Evolutionary conservation across 2,329 filamentous ascomycete genomes (phyloP).

Genomic region (Aureobasidium sp.): DNA sequence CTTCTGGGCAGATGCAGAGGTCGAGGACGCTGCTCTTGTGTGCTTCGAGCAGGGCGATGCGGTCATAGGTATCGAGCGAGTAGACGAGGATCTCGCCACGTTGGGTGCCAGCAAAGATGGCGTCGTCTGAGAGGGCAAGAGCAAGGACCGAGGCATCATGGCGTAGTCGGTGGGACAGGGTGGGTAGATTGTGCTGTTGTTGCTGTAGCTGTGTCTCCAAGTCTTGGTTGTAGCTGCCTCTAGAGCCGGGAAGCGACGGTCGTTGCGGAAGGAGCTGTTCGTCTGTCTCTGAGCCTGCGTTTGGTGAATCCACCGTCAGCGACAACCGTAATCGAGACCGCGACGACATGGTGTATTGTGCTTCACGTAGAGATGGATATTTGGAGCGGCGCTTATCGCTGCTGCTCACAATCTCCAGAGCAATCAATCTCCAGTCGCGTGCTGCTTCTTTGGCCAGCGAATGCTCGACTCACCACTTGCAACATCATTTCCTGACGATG

Average conservation of each 20-base stretch:
- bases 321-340: background rate
- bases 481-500: background rate
- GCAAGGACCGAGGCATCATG: constrained; percentile 75
- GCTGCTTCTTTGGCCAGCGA: background rate
- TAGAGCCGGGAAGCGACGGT: background rate
- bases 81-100: constrained; percentile 88
- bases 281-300: constrained; percentile 16
- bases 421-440: background rate
- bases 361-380: no score
- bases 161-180: constrained; percentile 63
- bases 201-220: background rate
- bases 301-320: constrained; percentile 5
- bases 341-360: background rate
- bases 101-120: constrained; percentile 87
- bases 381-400: background rate
- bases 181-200: constrained; percentile 36
- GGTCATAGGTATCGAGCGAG: constrained; percentile 81
- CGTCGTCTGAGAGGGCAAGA: constrained; percentile 68
- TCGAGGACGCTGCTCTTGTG: constrained; percentile 88
- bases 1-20: constrained; percentile 68
- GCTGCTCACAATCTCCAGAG: background rate
- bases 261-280: constrained; percentile 10
- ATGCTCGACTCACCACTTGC: constrained; percentile 2
- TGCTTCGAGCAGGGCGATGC: constrained; percentile 68
- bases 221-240: constrained; percentile 3